Base-by-base conservation (phyloP, 192 early-diverging fungal species). In the Mortierella antarctica region DNA sequence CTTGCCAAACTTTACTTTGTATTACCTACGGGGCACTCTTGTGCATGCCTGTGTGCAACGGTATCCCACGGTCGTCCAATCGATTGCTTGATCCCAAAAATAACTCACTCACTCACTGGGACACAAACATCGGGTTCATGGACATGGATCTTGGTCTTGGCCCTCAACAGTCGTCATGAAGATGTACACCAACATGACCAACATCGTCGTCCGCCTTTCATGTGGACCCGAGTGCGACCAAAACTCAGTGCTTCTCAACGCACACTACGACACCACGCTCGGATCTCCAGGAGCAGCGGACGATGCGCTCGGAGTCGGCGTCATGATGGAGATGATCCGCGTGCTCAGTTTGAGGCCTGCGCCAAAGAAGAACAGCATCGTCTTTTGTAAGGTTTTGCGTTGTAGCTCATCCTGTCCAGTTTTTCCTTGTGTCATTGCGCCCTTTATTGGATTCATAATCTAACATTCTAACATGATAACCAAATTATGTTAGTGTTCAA, bases 311-410 rank as follows among this genome's bases (percentile, higher is more conserved):
- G 88, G 89, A 20, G 87, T 92, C 15, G 90, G 88, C 52, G 88
- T 94, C 57, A 94, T 94, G 92, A 72, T 94, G 52, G 92, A 94
- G 47, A 70, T 84, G 51, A 86, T 88, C 59, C 85, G 87, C 21
- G 83, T 88, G 23, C 74, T 88, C 70, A 84, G 82, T 40, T 84
- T 71, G 66, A 58, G 79, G 40, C 73, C 83, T 47, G 71, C 82
- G 0, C 65, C 65, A 14, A 83, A 82, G 59, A 86, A 85, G 67
- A 88, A 88, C 65, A 62, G 83, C n/a, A 80, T 85, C 70, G 82
- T 88, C 21, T 88, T 88, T 71, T 84, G 87, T 88, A 84, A 84
- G 87, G 81, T 15, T n/a, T 10, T 4, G 5, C 46, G 13, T 57
- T 57, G 42, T n/a, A 11, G 39, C 52, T 40, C 11, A 40, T 13